Evolutionary conservation across 2,329 filamentous ascomycete genomes (phyloP).

Genomic region (Emydomyces testavorans): DNA sequence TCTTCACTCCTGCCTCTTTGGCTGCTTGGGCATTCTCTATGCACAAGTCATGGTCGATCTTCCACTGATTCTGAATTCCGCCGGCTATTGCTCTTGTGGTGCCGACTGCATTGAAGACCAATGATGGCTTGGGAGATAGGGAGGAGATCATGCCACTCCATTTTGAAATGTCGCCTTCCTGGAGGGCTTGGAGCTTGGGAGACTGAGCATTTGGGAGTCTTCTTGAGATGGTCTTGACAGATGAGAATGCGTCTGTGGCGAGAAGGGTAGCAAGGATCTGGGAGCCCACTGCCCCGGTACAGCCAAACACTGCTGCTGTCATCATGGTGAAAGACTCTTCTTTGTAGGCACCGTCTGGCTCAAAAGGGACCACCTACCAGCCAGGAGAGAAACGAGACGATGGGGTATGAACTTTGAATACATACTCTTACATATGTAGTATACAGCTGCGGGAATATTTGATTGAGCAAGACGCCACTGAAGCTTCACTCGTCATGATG

Average conservation of each 20-base stretch:
- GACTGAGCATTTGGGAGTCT: slow-evolving; percentile 20
- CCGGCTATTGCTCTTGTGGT: slow-evolving; percentile 27
- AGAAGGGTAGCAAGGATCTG: slow-evolving; percentile 25
- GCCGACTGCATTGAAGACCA: slow-evolving; percentile 27
- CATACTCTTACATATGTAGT: too few species aligned
- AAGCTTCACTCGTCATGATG: too few species aligned
- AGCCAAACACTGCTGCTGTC: slow-evolving; percentile 25
- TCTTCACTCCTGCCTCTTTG: slow-evolving; percentile 27
- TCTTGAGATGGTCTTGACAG: slow-evolving; percentile 23
- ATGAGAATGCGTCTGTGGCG: slow-evolving; percentile 18
- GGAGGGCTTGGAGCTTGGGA: slow-evolving; percentile 22
- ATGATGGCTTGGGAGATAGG: slow-evolving; percentile 20
- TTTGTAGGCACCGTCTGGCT: too few species aligned
- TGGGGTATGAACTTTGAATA: too few species aligned
- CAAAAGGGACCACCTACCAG: too few species aligned
- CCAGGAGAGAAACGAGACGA: background rate
- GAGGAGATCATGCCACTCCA: slow-evolving; percentile 22
- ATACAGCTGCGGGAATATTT: too few species aligned
- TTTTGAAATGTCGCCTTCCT: slow-evolving; percentile 25
- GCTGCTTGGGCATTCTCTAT: slow-evolving; percentile 28
- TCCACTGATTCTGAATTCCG: slow-evolving; percentile 27
- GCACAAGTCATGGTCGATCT: slow-evolving; percentile 30
- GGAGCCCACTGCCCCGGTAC: slow-evolving; percentile 25
- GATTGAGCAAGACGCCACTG: too few species aligned
- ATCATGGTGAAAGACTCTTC: slow-evolving; percentile 7